A percentile compares a stretch with the other conserved stretches of the same genome.
phyloP scores from a whole-genome alignment of 805 yeast genomes.

The Scheffersomyces spartinae region DNA sequence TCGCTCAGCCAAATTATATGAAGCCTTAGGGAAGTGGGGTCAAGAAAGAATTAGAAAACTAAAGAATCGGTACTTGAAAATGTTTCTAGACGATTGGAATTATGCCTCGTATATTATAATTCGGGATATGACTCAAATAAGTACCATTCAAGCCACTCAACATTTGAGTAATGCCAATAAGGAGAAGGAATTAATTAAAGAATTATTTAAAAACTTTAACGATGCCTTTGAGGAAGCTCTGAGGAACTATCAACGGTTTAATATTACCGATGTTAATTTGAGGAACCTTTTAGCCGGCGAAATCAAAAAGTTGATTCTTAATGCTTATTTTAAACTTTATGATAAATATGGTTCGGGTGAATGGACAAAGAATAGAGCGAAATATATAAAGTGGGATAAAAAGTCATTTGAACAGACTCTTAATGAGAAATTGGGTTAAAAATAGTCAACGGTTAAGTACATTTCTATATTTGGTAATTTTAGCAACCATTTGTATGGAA shows the following conservation, averaged over 20 bases:
- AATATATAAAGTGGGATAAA: conserved; percentile 58
- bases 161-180: conserved; percentile 40
- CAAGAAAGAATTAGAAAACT: conserved; percentile 52
- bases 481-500: too few species aligned
- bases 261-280: conserved; percentile 55
- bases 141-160: conserved; percentile 5
- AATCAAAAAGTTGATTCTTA: conserved; percentile 60
- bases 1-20: conserved; percentile 40
- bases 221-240: conserved; percentile 71
- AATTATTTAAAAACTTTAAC: conserved; percentile 74
- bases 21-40: conserved; percentile 48
- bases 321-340: conserved; percentile 76
- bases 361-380: conserved; percentile 57
- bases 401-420: conserved; percentile 33
- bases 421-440: too few species aligned
- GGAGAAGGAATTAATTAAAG: conserved; percentile 74
- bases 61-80: conserved; percentile 60
- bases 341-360: conserved; percentile 64
- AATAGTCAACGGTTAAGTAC: too few species aligned
- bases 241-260: conserved; percentile 50
- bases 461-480: too few species aligned
- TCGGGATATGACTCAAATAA: conserved; percentile 65
- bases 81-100: conserved; percentile 73
- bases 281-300: conserved; percentile 57
- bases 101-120: conserved; percentile 63